Evolutionary conservation across 2,329 filamentous ascomycete genomes (phyloP), one percentile per base, ranked within the genome.

Genomic region (Sphaerulina musiva): DNA sequence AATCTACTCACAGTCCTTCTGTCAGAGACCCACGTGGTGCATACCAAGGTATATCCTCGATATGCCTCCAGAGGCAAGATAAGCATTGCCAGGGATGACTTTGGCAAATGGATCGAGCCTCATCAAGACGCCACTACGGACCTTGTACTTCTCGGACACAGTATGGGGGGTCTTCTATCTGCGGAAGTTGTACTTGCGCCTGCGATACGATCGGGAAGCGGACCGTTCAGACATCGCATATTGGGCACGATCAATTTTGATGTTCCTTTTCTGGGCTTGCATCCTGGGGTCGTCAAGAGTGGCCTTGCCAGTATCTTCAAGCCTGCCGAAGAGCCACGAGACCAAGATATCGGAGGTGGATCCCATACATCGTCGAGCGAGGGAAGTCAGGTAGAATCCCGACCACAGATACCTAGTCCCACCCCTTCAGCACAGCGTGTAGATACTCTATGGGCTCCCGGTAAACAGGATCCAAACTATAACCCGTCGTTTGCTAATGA

Each of bases 201-300:
- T 10, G 64, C 72, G 2, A 23, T 66, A 59, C 46, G 67, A 11
- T 55, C 61, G 11, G 50, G 53, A n/a, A 53, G 53, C 68, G 54
- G 63, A 17, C 73, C 73, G 9, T 82, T 87, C 60, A 83, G 82
- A 59, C 88, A 95, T 72, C 80, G 83, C 8, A 86, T 95, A 40
- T 71, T 95, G 31, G 91, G 91, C 0, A 84, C 84, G 4, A 76
- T 96, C 53, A 87, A 87, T 53, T 85, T 95, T 46, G 91, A 96
- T 70, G 86, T 87, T 0, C 91, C 91, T 0, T 89, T 95, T 55
- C 76, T 95, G 5, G 91, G 91, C 3, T 85, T 96, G 67, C 89
- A 96, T 70, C 90, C 89, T 1, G 87, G 91, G 5, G 86, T 96
- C 41, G 81, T 95, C 41, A 80, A 84, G n/a, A 87, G 87, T 38